Base-by-base conservation (phyloP, 2,329 filamentous ascomycete genomes). In the Waltergamsia citrina region DNA sequence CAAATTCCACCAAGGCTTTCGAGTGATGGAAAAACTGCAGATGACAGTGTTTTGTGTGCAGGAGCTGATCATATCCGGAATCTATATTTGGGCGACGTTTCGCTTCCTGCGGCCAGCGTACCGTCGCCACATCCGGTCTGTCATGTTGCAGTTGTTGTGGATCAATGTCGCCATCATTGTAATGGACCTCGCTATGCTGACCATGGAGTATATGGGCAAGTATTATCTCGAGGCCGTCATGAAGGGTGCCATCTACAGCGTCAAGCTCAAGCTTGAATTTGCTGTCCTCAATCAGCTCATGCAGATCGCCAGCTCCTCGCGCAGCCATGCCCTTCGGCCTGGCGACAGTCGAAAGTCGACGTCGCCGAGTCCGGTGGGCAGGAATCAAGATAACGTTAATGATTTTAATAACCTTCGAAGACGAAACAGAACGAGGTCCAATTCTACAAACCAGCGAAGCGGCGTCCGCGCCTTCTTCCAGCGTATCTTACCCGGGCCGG, bases 11-110 rank as follows among this genome's bases (percentile, higher is more conserved):
- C 12, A 38, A 8, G 28, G 24, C 25, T 15, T 32, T 18, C 53
- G 56, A n/a, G 46, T 30, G 17, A n/a, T 29, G 14, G 68, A 72
- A 41, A 63, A 65, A 43, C 54, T 71, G 15, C 67, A 72, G 45
- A 62, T 71, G 50, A 67, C 63, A 6, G 54, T 64, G 3, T 71
- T 71, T 44, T 68, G 60, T 42, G 35, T 70, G 14, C 68, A 71
- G 45, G 68, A 72, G 40, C 55, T 65, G 29, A 56, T 68, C 35
- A 58, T n/a, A n/a, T n/a, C n/a, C n/a, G n/a, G n/a, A n/a, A n/a
- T n/a, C n/a, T n/a, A n/a, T n/a, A n/a, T n/a, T n/a, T n/a, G n/a
- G n/a, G 17, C 68, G 71, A 45, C 68, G 72, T 40, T 55, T 65
- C 31, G 55, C 67, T 35, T 58, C 71, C 33, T 69, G 66, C 23